These are phyloP conservation scores for Sarocladium oryzae DNA, from an alignment of 2,329 filamentous ascomycete species.

Conservation along the genomic window DNA sequence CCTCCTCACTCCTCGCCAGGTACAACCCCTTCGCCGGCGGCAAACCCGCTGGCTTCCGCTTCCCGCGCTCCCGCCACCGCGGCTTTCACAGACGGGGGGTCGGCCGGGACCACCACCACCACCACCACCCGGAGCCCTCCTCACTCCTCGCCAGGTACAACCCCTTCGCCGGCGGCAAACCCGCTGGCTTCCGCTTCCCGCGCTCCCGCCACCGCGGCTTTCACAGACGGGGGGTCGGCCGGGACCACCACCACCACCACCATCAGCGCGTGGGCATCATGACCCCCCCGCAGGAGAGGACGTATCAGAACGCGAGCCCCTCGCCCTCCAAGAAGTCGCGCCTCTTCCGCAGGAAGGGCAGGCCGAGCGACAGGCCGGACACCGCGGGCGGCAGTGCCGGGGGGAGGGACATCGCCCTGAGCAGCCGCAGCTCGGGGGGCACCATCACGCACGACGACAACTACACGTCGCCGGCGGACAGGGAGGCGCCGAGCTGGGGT, in stretches of 20 bases:
- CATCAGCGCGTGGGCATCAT: constrained; percentile 32
- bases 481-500: constrained; percentile 19
- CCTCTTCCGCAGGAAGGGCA: constrained; percentile 18
- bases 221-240: constrained; percentile 16
- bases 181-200: constrained; percentile 44
- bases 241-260: constrained; percentile 36
- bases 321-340: constrained; percentile 17
- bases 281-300: constrained; percentile 31
- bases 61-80: constrained; percentile 28
- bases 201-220: constrained; percentile 20
- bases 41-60: constrained; percentile 44
- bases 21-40: constrained; percentile 46
- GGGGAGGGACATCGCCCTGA: constrained; percentile 24
- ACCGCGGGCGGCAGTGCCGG: no score
- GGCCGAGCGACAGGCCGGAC: constrained; percentile 14
- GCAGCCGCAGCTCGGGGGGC: constrained; percentile 21
- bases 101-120: no score
- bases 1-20: constrained; percentile 20
- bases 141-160: constrained; percentile 31
- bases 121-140: constrained; percentile 25
- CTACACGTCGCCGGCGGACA: constrained; percentile 10
- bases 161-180: constrained; percentile 42
- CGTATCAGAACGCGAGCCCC: constrained; percentile 13
- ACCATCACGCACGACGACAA: neutral
- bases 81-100: constrained; percentile 14